Evolutionary conservation across 352 stramenopile genomes (phyloP).

Genomic region (Globisporangium recalcitrans): DNA sequence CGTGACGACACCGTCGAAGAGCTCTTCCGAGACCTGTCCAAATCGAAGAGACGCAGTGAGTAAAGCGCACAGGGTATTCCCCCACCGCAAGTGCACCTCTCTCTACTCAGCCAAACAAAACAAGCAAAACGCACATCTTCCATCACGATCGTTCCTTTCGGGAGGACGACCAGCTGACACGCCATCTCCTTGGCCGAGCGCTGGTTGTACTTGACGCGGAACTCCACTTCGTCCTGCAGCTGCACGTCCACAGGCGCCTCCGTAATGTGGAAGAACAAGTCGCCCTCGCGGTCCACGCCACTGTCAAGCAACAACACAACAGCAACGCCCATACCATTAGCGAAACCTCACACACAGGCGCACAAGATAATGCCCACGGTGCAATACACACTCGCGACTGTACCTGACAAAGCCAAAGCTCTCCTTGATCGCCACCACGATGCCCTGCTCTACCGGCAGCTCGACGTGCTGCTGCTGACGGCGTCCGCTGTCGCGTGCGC

Average conservation of each 20-base stretch:
- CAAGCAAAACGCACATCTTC: constrained; percentile 38
- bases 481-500: constrained; percentile 4
- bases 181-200: constrained; percentile 72
- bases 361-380: neutral
- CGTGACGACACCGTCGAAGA: constrained; percentile 56
- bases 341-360: constrained; percentile 13
- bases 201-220: constrained; percentile 67
- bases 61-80: neutral
- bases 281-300: constrained; percentile 57
- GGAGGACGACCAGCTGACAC: constrained; percentile 51
- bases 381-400: neutral
- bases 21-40: constrained; percentile 37
- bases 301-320: constrained; percentile 13
- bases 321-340: constrained; percentile 1
- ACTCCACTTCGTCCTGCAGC: constrained; percentile 71
- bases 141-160: constrained; percentile 71
- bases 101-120: too few species aligned
- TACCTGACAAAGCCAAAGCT: constrained; percentile 53
- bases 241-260: constrained; percentile 66
- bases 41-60: neutral
- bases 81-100: too few species aligned
- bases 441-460: constrained; percentile 30
- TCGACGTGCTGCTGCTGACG: constrained; percentile 20
- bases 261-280: constrained; percentile 81
- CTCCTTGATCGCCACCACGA: constrained; percentile 46